Conservation (phyloP, 208 protist genomes). For the Acanthamoeba castellanii region DNA sequence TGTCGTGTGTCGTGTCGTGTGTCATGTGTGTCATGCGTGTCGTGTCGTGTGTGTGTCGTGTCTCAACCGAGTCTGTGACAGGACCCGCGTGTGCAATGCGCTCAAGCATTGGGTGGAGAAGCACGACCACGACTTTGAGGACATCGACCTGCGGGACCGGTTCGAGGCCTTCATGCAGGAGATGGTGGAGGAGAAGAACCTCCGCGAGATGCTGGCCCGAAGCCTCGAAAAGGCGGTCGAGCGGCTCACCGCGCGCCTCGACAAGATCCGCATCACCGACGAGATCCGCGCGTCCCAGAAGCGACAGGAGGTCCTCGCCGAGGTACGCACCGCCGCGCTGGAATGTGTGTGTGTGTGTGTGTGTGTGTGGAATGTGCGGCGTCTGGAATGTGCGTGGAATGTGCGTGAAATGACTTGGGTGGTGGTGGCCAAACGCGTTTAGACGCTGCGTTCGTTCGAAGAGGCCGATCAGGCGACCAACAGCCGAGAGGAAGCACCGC, state of each 20-base stretch:
- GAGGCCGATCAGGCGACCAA: background rate
- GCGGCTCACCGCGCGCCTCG: background rate
- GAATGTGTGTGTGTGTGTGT: too few relatives aligned
- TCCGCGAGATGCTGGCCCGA: slow-evolving; percentile 8
- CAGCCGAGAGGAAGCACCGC: background rate
- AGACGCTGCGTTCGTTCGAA: background rate
- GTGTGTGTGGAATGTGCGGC: too few relatives aligned
- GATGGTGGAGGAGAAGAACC: slow-evolving; percentile 60
- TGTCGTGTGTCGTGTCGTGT: background rate
- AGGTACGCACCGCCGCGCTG: background rate
- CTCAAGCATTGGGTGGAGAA: slow-evolving; percentile 73
- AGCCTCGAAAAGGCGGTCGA: slow-evolving; percentile 42
- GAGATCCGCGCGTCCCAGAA: background rate
- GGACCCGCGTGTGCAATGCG: slow-evolving; percentile 35
- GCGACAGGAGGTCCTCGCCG: slow-evolving; percentile 39
- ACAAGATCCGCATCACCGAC: slow-evolving; percentile 36
- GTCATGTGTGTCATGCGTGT: background rate
- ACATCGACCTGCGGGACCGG: background rate
- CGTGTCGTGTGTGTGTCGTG: background rate
- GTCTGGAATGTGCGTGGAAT: background rate
- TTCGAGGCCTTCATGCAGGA: background rate
- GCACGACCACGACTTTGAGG: slow-evolving; percentile 65
- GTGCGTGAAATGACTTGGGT: background rate
- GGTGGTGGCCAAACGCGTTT: background rate
- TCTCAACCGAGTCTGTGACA: too few relatives aligned